Evolutionary conservation across 176 grass and related monocot species (phyloP), one percentile per base, ranked within the genome.

Genomic region (Ensete glaucum): DNA sequence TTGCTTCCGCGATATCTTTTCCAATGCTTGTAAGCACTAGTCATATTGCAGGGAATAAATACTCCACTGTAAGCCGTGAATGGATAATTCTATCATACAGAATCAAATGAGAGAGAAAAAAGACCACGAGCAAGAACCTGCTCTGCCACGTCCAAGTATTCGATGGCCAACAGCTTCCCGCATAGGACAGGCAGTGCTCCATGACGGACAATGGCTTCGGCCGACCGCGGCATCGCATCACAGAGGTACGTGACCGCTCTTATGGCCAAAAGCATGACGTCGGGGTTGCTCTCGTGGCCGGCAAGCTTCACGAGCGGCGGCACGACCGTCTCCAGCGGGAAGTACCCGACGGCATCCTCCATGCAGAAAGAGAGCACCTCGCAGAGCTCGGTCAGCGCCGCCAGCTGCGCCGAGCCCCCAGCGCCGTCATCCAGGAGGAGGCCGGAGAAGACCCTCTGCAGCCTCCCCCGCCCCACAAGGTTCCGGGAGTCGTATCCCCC

Each of bases 191-290:
- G 95, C 50, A 98, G 68, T 14, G 89, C 80, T 65, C 90, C 95
- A 24, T 98, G 90, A 50, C 84, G 81, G 43, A 89, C 88, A 11
- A 98, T 73, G 48, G 86, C 81, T n/a, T 93, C 90, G 1, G 86
- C 72, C 15, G 88, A 82, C 68, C 90, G 85, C 10, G 95, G 95
- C 86, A 98, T 94, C 68, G 86, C 80, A 54, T 98, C 95, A 27
- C 95, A 98, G 72, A 98, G 82, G 84, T 98, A 98, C 11, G 90
- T 94, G 63, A 98, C 81, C 22, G 95, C 90, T 75, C 95, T 88
- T 62, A 98, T 74, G 1, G 95, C 85, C 70, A 98, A 78, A 26
- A 98, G 86, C 85, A 89, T 79, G 75, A 82, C 90, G 50, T 94
- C 88, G 24, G 88, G 88, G 52, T 59, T 82, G 17, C 55, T 82